Conservation (phyloP, 2,329 filamentous ascomycete genomes). For the Ilyonectria mors-panacis region DNA sequence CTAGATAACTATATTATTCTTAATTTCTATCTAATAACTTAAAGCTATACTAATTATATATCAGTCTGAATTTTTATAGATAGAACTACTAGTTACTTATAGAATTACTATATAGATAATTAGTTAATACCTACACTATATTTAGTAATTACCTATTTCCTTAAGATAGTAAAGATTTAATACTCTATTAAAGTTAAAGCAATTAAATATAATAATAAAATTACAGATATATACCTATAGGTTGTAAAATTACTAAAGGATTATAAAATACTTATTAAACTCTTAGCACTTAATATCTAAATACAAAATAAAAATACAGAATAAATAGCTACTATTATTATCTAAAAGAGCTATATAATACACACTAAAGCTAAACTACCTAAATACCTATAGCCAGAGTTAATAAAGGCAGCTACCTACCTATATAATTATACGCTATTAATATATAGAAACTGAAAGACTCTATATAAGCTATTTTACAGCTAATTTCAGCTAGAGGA, state of each 20-base stretch:
- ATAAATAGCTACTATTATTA: background rate
- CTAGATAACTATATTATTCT: too few species aligned
- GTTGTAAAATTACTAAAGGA: background rate
- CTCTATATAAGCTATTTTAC: background rate
- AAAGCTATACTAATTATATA: too few species aligned
- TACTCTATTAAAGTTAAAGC: background rate
- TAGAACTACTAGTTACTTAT: too few species aligned
- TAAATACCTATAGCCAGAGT: background rate
- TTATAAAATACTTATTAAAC: background rate
- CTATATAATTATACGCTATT: background rate
- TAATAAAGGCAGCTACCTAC: background rate
- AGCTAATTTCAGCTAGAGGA: background rate
- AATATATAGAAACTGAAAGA: background rate
- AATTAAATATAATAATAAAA: background rate
- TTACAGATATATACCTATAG: background rate
- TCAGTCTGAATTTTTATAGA: too few species aligned
- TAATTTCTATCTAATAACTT: too few species aligned
- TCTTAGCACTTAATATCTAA: background rate
- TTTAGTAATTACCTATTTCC: too few species aligned
- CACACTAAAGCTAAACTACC: background rate
- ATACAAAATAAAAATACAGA: background rate
- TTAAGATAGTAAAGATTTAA: background rate
- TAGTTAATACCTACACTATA: too few species aligned
- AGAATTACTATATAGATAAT: too few species aligned
- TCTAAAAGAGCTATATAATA: background rate